Evolutionary conservation across 768 basidiomycete genomes (phyloP).

Genomic region (Suillus paluster): DNA sequence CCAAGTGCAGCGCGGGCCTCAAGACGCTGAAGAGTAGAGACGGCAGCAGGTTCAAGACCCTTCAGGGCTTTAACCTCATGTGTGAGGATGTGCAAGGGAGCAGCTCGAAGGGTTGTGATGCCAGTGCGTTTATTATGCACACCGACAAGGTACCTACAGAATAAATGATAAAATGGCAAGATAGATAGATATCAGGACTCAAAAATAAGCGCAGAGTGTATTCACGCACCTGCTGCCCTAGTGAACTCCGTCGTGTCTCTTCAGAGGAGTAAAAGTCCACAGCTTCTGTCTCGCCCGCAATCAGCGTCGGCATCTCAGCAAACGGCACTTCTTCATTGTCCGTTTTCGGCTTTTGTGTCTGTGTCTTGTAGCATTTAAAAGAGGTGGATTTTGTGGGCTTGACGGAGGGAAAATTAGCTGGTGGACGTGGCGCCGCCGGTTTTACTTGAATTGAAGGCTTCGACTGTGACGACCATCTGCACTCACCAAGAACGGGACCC

Average conservation of each 20-base stretch:
- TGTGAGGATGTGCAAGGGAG: constrained; percentile 69
- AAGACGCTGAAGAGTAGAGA: constrained; percentile 53
- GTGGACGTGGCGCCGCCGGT: constrained; percentile 16
- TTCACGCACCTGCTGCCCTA: constrained; percentile 70
- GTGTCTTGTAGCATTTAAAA: constrained; percentile 65
- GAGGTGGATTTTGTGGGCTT: constrained; percentile 58
- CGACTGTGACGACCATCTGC: constrained; percentile 31
- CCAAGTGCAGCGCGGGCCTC: constrained; percentile 81
- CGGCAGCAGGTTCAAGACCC: constrained; percentile 53
- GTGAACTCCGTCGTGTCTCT: constrained; percentile 51
- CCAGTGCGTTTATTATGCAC: constrained; percentile 79
- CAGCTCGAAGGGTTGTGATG: constrained; percentile 68
- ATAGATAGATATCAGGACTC: constrained; percentile 10
- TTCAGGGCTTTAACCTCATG: constrained; percentile 88
- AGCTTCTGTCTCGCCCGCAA: constrained; percentile 83
- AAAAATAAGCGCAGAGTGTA: constrained; percentile 1
- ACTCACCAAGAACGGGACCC: constrained; percentile 59
- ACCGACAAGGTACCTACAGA: constrained; percentile 77
- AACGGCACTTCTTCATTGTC: constrained; percentile 35
- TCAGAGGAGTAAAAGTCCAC: constrained; percentile 81
- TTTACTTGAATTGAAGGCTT: constrained; percentile 13
- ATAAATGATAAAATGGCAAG: not conserved
- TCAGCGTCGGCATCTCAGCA: constrained; percentile 40
- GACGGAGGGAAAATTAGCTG: constrained; percentile 70
- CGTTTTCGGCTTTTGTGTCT: constrained; percentile 34